These are phyloP conservation scores for Cornus controversa DNA, from an alignment of 148 eudicot species.

Conservation along the genomic window DNA sequence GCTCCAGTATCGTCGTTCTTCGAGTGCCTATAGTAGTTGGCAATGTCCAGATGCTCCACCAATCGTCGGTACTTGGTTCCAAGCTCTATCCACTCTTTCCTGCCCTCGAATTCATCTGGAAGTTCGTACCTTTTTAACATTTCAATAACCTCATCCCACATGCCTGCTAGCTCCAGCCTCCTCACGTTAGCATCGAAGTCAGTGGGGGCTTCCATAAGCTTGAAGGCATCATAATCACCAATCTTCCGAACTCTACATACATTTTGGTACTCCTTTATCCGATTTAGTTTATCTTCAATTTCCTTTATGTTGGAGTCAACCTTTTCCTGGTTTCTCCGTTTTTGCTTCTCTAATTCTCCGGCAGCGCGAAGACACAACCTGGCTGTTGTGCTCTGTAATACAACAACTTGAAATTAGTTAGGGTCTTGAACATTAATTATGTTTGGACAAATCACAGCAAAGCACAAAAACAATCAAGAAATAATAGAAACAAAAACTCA, in stretches of 20 bases:
- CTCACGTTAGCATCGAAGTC: slow-evolving; percentile 76
- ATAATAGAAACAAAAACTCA: too few species aligned
- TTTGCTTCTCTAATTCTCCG: slow-evolving; percentile 70
- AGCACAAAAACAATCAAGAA: too few species aligned
- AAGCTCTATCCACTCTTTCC: slow-evolving; percentile 59
- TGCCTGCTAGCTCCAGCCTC: slow-evolving; percentile 76
- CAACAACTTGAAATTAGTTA: slow-evolving; percentile 13
- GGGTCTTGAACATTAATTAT: too few species aligned
- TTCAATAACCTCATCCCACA: slow-evolving; percentile 93
- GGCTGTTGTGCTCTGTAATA: slow-evolving; percentile 71
- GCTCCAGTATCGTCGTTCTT: slow-evolving; percentile 82
- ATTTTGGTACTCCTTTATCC: slow-evolving; percentile 50
- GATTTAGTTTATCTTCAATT: slow-evolving; percentile 43
- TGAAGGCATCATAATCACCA: slow-evolving; percentile 86
- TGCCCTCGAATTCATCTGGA: slow-evolving; percentile 78
- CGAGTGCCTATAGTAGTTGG: slow-evolving; percentile 78
- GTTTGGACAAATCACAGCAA: too few species aligned
- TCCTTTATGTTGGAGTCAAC: slow-evolving; percentile 45
- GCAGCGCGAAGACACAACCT: slow-evolving; percentile 82
- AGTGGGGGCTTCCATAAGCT: slow-evolving; percentile 42
- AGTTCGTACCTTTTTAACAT: slow-evolving; percentile 74
- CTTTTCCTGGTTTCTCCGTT: slow-evolving; percentile 38
- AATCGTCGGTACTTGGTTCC: slow-evolving; percentile 76
- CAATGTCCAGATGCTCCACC: slow-evolving; percentile 84
- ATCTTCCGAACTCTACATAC: slow-evolving; percentile 43